Base-by-base conservation (phyloP, 169 alveolate genomes). In the Plasmodium gaboni region DNA sequence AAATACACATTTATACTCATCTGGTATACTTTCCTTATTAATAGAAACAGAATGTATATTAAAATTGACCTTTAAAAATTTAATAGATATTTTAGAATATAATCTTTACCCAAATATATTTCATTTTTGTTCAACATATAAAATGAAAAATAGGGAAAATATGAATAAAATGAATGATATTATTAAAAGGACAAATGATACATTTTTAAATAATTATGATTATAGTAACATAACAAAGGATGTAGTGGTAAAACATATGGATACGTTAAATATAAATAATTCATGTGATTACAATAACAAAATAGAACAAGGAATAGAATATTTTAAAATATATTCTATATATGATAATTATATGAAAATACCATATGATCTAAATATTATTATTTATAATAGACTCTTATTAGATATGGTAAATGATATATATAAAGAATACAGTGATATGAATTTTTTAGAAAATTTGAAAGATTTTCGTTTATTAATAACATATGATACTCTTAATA, bases 91-190 rank as follows among this genome's bases (percentile, higher is more conserved):
- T 17, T 61, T 83, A 42, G 17, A 57, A 17, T 9, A 55, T 55
- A 83, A 83, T 83, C 24, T 83, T 48, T 83, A 83, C 22, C 85
- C 86, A 0, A 38, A 69, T 60, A 53, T 83, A n/a, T 83, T 83
- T 69, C 85, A 83, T 61, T 71, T 44, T 53, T 67, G 73, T 65
- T 1, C 22, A 22, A 44, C 48, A 2, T 17, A 38, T 50, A 64
- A 83, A 28, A 28, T 10, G 1, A 68, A 48, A 7, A 26, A 32
- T 44, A 76, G 5, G 1, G 26, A 42, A 63, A 69, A 32, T 32
- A 32, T 4, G 2, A 32, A 32, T 32, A 50, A 13, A 19, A 44
- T 68, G 13, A 4, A 4, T 48, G 15, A 6, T n/a, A 28, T 2
- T 22, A 28, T 48, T 15, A 15, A 19, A 22, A 60, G n/a, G 0